Evolutionary conservation across 176 grass and related monocot genomes (phyloP).

Genomic region (Poa pratensis): DNA sequence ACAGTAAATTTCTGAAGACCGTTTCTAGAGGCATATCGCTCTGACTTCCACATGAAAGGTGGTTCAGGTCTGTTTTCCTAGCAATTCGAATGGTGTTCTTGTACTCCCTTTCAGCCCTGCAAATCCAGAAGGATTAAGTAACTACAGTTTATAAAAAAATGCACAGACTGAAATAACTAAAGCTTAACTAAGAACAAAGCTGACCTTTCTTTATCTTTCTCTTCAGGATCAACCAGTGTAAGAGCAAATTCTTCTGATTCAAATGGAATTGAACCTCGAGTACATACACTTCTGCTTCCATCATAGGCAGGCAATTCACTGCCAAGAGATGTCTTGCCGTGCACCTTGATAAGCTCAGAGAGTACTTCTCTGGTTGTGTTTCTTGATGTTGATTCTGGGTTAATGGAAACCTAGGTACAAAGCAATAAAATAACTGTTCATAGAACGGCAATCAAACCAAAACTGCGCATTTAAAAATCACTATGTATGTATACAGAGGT

Average conservation of each 20-base stretch:
- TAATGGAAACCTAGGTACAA: constrained; percentile 78
- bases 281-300: constrained; percentile 82
- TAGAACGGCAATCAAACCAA: not conserved
- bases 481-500: too few relatives aligned
- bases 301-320: constrained; percentile 63
- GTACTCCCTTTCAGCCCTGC: constrained; percentile 58
- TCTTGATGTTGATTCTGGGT: constrained; percentile 66
- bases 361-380: constrained; percentile 53
- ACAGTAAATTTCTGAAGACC: constrained; percentile 68
- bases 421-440: too few relatives aligned
- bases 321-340: constrained; percentile 51
- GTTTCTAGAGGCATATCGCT: constrained; percentile 81
- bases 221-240: constrained; percentile 55
- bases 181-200: not conserved
- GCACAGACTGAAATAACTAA: not conserved
- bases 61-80: constrained; percentile 54
- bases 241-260: constrained; percentile 61
- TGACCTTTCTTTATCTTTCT: constrained; percentile 54
- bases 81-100: constrained; percentile 68
- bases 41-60: constrained; percentile 52
- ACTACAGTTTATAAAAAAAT: not conserved
- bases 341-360: constrained; percentile 57
- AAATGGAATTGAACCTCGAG: constrained; percentile 68
- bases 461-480: not conserved
- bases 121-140: constrained; percentile 24